Percentiles rank a stretch among this genome's conserved stretches.
phyloP scores from a whole-genome alignment of 495 filamentous ascomycete genomes.

The Terfezia claveryi region DNA sequence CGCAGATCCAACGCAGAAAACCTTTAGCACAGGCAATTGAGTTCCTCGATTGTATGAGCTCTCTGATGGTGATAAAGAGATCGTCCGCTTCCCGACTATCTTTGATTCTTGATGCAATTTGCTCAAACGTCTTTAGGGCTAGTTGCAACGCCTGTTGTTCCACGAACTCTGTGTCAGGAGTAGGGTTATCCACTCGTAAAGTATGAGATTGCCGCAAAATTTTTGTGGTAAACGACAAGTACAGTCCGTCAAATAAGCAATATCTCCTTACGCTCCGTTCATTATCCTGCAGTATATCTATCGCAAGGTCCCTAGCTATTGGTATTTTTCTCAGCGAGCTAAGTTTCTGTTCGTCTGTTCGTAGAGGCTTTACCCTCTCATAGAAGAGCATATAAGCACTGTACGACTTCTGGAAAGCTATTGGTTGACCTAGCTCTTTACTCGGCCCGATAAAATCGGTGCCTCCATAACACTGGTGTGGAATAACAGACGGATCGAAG shows the following conservation, averaged over 20 bases:
- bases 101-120: slow-evolving; percentile 52
- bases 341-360: slow-evolving; percentile 16
- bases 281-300: slow-evolving; percentile 49
- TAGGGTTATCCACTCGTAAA: slow-evolving; percentile 22
- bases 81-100: slow-evolving; percentile 40
- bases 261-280: slow-evolving; percentile 49
- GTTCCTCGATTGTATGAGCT: slow-evolving; percentile 24
- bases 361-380: slow-evolving; percentile 42
- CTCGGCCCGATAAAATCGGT: slow-evolving; percentile 26
- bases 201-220: slow-evolving; percentile 31
- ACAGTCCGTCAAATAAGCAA: slow-evolving; percentile 55
- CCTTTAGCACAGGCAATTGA: slow-evolving; percentile 35
- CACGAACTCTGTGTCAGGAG: slow-evolving; percentile 29
- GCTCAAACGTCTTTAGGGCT: slow-evolving; percentile 52
- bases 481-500: slow-evolving; percentile 55
- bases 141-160: slow-evolving; percentile 43
- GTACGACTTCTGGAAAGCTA: slow-evolving; percentile 37
- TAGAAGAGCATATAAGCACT: slow-evolving; percentile 98
- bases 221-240: slow-evolving; percentile 42
- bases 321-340: slow-evolving; percentile 32
- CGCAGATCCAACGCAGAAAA: slow-evolving; percentile 40
- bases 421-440: slow-evolving; percentile 25
- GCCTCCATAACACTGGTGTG: slow-evolving; percentile 63
- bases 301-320: slow-evolving; percentile 32
- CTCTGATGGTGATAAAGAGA: slow-evolving; percentile 32